Evolutionary conservation across 139 green algal genomes (phyloP), one percentile per base, ranked within the genome.

Genomic region (Gonium pectorale): DNA sequence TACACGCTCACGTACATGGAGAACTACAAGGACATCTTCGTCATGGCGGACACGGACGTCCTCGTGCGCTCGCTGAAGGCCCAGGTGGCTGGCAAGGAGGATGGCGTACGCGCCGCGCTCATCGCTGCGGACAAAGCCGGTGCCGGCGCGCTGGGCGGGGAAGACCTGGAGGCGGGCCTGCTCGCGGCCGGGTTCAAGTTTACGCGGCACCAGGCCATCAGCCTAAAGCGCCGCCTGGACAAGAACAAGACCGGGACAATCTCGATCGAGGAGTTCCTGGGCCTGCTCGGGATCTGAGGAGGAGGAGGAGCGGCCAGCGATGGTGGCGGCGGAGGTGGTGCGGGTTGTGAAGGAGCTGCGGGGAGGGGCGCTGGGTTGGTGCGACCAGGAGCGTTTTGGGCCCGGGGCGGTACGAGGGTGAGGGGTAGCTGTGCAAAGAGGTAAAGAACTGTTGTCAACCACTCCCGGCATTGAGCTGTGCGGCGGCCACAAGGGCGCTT

Each of bases 1-100:
- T 98, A 95, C 91, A 98, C 95, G 7, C 92, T 92, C 80, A 92
- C 93, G 29, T 96, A 95, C 93, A 96, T 98, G 95, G 95, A 97
- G 87, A 93, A 96, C 87, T 95, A 96, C 91, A 94, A 91, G 86
- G 74, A 96, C 89, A 90, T 94, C 31, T 96, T 96, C 87, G 90
- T 94, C 69, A 94, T 95, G 91, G 90, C 92, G 33, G 92, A 95
- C 81, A 85, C 79, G 44, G 79, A 85, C 79, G 64, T 85, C 44
- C 70, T 85, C 43, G 67, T 85, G 31, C 79, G 79, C 5, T 85
- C 79, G 29, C 73, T 95, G 24, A 87, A 86, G 69, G 89, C 85
- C 41, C 91, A 94, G 86, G 81, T 93, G 35, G 37, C 63, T n/a
- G 83, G 88, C 38, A 64, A 80, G 40, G 88, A 92, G 70, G 92